Evolutionary conservation across 176 grass and related monocot species (phyloP).

Genomic region (Puccinellia tenuiflora): DNA sequence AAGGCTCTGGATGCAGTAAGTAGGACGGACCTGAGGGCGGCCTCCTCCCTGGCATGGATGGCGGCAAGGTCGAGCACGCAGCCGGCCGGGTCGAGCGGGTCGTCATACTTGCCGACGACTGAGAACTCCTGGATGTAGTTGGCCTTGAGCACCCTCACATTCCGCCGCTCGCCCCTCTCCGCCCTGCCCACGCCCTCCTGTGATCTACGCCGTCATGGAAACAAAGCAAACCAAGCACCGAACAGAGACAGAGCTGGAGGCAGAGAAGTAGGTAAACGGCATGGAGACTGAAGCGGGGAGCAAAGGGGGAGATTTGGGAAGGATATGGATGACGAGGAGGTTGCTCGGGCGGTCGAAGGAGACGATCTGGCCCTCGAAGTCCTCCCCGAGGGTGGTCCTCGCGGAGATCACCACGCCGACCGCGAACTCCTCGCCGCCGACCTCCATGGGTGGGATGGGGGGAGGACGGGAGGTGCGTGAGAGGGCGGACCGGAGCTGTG

Average conservation of each 20-base stretch:
- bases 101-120: constrained; percentile 45
- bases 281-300: background rate
- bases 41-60: constrained; percentile 82
- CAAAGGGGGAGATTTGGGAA: constrained; percentile 5
- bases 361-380: constrained; percentile 91
- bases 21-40: constrained; percentile 56
- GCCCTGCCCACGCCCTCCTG: constrained; percentile 65
- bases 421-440: constrained; percentile 71
- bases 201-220: constrained; percentile 55
- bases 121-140: constrained; percentile 90
- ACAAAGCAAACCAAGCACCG: constrained; percentile 18
- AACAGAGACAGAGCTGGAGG: background rate
- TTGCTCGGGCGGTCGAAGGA: constrained; percentile 81
- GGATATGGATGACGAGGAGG: constrained; percentile 98
- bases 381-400: constrained; percentile 71
- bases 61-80: constrained; percentile 66
- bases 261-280: background rate
- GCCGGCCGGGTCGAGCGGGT: constrained; percentile 67
- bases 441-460: constrained; percentile 32
- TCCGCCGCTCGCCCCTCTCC: constrained; percentile 46
- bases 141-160: constrained; percentile 78
- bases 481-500: constrained; percentile 8
- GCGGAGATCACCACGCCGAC: constrained; percentile 73
- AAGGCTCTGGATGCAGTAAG: background rate
- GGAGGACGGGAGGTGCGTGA: background rate